Base-by-base conservation (phyloP, 805 yeast genomes). In the Tetrapisispora fleetii region DNA sequence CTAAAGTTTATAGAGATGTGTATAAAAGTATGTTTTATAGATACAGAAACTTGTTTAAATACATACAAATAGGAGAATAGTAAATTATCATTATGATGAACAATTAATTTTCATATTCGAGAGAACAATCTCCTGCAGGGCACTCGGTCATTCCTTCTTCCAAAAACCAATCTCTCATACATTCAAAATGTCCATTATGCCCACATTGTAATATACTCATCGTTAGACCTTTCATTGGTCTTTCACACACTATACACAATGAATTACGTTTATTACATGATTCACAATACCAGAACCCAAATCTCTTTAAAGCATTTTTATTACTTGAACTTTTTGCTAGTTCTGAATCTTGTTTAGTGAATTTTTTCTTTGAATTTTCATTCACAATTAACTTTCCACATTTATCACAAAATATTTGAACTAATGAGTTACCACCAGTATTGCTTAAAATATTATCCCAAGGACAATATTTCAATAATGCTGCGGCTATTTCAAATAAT, bases 211-310 rank as follows among this genome's bases (percentile, higher is more conserved):
- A 62, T 51, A 71, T 67, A 52, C 69, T 75, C 16, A 85, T 76
- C 16, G 81, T 74, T 48, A 85, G 70, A 0, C 95, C 95, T 54
- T 77, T 78, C 57, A 90, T 72, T 0, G 95, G 87, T 58, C 77
- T 83, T 52, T 82, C 75, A 64, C 97, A 90, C 52, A 81, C 77
- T 27, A 81, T 73, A 64, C 97, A 90, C n/a, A 80, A 75, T 50
- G 79, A 81, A 51, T 79, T 80, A 16, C 70, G 69, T 45, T 67
- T 69, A 11, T 73, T 67, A 63, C 97, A 90, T 21, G 71, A 73
- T 47, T 80, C 87, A 67, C 97, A 90, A 63, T 82, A 85, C 95
- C 96, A 89, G 56, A 75, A 81, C 1, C 95, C 95, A 57, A 79
- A 77, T 35, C 62, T 64, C 4, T 57, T 48, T 37, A 69, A 65